Percentiles rank a stretch among this genome's conserved stretches.
Conservation (phyloP, 371 early-diverging fungal genomes). For the Mucor plumbeus region DNA sequence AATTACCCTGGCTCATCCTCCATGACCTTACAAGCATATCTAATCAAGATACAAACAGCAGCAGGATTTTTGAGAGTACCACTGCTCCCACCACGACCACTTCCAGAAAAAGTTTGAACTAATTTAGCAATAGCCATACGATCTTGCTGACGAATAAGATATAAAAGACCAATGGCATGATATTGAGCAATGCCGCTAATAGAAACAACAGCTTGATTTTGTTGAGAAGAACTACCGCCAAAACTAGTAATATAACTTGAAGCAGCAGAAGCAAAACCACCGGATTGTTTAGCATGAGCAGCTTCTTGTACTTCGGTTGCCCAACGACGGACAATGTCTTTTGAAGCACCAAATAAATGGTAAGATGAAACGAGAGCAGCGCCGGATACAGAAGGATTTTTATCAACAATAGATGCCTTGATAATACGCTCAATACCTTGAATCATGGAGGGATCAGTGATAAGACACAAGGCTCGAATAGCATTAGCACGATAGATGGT, state of each 20-base stretch:
- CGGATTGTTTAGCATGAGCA: slow-evolving; percentile 73
- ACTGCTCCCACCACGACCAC: slow-evolving; percentile 54
- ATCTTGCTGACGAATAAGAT: slow-evolving; percentile 94
- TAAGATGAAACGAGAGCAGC: slow-evolving; percentile 93
- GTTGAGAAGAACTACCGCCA: slow-evolving; percentile 43
- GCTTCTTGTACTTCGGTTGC: slow-evolving; percentile 91
- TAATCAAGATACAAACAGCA: slow-evolving; percentile 91
- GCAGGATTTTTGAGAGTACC: slow-evolving; percentile 79
- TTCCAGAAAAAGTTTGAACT: slow-evolving; percentile 84
- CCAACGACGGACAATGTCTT: slow-evolving; percentile 89
- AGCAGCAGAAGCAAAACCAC: slow-evolving; percentile 53
- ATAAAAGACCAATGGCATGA: slow-evolving; percentile 95
- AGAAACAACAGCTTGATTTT: slow-evolving; percentile 55
- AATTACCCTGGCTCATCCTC: slow-evolving; percentile 80
- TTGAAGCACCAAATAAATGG: slow-evolving; percentile 83
- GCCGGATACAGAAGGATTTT: slow-evolving; percentile 86
- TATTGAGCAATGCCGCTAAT: slow-evolving; percentile 90
- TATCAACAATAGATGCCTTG: slow-evolving; percentile 97
- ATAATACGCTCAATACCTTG: slow-evolving; percentile 95
- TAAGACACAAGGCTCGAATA: slow-evolving; percentile 93
- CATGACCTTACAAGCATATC: slow-evolving; percentile 94
- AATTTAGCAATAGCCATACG: slow-evolving; percentile 97
- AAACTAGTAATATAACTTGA: slow-evolving; percentile 65
- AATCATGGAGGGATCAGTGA: slow-evolving; percentile 94
- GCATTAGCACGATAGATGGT: slow-evolving; percentile 94